phyloP scores from a whole-genome alignment of 306 rosid species.

The Begonia loranthoides region DNA sequence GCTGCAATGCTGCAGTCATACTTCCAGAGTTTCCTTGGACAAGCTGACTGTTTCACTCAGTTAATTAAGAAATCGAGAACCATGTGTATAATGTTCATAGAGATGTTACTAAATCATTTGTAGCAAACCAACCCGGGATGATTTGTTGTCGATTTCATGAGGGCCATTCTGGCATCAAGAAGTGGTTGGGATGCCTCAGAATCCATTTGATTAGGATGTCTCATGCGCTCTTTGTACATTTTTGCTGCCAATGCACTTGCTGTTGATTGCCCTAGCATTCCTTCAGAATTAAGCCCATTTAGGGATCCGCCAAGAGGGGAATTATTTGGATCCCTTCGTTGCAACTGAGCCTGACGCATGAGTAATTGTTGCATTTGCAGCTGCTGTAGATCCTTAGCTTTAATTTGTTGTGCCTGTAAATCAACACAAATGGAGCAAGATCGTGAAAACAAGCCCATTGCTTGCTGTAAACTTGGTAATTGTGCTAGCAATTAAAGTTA shows the following conservation, averaged over 20 bases:
- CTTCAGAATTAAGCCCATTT: constrained; percentile 57
- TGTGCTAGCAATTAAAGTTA: constrained; percentile 3
- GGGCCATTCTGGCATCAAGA: constrained; percentile 80
- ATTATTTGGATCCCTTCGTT: constrained; percentile 71
- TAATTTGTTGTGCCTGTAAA: constrained; percentile 59
- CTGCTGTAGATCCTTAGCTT: constrained; percentile 73
- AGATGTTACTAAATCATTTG: constrained; percentile 13
- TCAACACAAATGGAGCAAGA: constrained; percentile 3
- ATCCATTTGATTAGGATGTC: constrained; percentile 60
- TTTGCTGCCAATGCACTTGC: constrained; percentile 81
- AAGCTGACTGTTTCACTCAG: constrained; percentile 51
- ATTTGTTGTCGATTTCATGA: constrained; percentile 58
- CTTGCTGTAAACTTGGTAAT: constrained; percentile 2
- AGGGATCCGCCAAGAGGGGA: constrained; percentile 57
- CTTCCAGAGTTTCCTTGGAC: constrained; percentile 72
- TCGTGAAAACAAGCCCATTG: not conserved
- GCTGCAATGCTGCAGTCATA: constrained; percentile 78
- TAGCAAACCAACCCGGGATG: constrained; percentile 57
- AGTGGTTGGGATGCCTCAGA: constrained; percentile 86
- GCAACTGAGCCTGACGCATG: constrained; percentile 82
- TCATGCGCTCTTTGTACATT: constrained; percentile 86
- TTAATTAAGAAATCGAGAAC: constrained; percentile 2
- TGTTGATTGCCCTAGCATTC: constrained; percentile 73
- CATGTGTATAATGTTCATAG: constrained; percentile 4
- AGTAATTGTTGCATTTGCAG: constrained; percentile 74